These are phyloP conservation scores for Fusarium cicatricum DNA, from an alignment of 2,329 filamentous ascomycete genomes.

Conservation along the genomic window DNA sequence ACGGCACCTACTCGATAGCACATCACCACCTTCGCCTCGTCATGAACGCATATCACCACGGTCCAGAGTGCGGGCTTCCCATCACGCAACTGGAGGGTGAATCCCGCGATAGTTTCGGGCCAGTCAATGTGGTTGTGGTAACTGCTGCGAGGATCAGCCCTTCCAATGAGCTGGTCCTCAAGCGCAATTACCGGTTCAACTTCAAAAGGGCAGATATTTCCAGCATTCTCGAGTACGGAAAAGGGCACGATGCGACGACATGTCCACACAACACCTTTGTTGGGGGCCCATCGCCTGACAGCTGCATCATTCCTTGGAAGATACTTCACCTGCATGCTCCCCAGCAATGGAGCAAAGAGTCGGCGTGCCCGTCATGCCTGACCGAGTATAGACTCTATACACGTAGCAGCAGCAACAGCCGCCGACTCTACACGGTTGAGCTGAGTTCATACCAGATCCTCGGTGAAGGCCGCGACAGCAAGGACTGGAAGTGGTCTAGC, in stretches of 20 bases:
- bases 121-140: not conserved
- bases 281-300: not conserved
- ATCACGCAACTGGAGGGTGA: not conserved
- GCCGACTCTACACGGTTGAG: not conserved
- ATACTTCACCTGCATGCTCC: not conserved
- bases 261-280: not conserved
- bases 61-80: not conserved
- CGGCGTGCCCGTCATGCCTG: not conserved
- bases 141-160: not conserved
- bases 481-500: not conserved
- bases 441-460: not conserved
- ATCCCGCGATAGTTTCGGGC: not conserved
- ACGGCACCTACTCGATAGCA: not conserved
- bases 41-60: not conserved
- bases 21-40: not conserved
- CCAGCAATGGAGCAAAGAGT: not conserved
- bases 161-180: not conserved
- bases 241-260: not conserved
- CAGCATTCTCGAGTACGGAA: not conserved
- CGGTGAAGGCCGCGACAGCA: not conserved
- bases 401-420: not conserved
- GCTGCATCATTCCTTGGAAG: not conserved
- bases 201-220: not conserved
- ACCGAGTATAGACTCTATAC: not conserved
- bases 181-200: not conserved